These are phyloP conservation scores for Cichorium intybus DNA, from an alignment of 140 eudicot species.

Conservation along the genomic window DNA sequence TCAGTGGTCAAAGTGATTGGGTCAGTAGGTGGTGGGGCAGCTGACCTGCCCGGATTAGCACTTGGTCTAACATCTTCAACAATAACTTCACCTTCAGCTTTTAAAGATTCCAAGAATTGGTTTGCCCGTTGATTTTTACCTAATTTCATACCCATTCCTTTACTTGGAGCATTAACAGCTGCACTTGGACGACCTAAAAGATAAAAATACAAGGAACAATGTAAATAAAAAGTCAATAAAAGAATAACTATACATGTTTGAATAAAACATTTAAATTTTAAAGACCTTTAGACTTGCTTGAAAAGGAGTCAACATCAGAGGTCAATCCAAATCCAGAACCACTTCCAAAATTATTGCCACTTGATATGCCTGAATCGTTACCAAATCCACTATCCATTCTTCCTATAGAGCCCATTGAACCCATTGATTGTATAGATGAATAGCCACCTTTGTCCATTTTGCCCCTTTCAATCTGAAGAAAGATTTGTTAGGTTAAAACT, in stretches of 20 bases:
- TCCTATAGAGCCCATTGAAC: slow-evolving; percentile 56
- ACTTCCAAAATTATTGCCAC: slow-evolving; percentile 73
- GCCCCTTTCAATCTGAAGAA: slow-evolving; percentile 67
- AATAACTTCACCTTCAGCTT: slow-evolving; percentile 97
- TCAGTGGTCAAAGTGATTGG: slow-evolving; percentile 88
- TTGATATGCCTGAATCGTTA: slow-evolving; percentile 56
- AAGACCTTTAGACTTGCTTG: slow-evolving; percentile 76
- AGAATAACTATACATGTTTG: too few species aligned
- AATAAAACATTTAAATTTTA: background rate
- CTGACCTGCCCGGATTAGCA: slow-evolving; percentile 54
- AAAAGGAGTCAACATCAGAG: slow-evolving; percentile 72
- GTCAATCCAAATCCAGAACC: slow-evolving; percentile 77
- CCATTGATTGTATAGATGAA: slow-evolving; percentile 81
- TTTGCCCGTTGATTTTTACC: slow-evolving; percentile 82
- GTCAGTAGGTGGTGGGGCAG: slow-evolving; percentile 83
- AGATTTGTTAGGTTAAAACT: background rate
- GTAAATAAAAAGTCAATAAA: slow-evolving; percentile 1
- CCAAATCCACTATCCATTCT: slow-evolving; percentile 78
- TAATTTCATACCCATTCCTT: slow-evolving; percentile 91
- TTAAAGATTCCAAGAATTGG: slow-evolving; percentile 92
- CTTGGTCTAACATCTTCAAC: slow-evolving; percentile 91
- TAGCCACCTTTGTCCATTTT: slow-evolving; percentile 84
- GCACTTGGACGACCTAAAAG: slow-evolving; percentile 74
- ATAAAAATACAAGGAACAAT: background rate
- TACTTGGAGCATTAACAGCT: slow-evolving; percentile 89